Conservation (phyloP, 108 stramenopile genomes). For the Licmophora abbreviata region DNA sequence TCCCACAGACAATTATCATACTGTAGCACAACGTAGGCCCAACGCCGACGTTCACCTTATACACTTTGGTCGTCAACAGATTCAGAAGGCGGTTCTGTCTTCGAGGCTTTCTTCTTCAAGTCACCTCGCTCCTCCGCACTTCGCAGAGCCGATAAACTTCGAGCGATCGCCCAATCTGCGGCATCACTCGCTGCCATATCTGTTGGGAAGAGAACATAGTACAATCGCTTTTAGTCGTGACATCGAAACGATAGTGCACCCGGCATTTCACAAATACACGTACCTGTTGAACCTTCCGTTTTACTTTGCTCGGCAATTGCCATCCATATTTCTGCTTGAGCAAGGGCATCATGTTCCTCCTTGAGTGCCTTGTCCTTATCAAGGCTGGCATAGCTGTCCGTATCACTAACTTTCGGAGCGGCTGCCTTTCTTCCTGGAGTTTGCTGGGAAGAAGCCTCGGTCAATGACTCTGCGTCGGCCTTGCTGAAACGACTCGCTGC, state of each 20-base stretch:
- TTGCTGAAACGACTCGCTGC: slow-evolving; percentile 47
- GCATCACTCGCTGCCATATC: slow-evolving; percentile 62
- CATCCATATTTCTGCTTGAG: slow-evolving; percentile 76
- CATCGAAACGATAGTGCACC: neutral
- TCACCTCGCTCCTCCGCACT: slow-evolving; percentile 20
- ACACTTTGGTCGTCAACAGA: slow-evolving; percentile 3
- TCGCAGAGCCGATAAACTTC: slow-evolving; percentile 50
- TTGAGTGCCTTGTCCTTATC: slow-evolving; percentile 23
- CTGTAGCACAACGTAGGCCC: too few relatives aligned
- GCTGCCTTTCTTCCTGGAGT: slow-evolving; percentile 1
- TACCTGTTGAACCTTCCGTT: slow-evolving; percentile 33
- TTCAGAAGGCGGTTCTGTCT: neutral
- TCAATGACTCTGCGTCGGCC: neutral
- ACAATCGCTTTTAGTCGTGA: neutral
- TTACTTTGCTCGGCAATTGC: slow-evolving; percentile 80
- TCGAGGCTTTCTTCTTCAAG: neutral
- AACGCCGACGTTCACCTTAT: neutral
- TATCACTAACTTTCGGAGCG: neutral
- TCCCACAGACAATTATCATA: too few relatives aligned
- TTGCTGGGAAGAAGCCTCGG: neutral
- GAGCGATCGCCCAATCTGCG: slow-evolving; percentile 82
- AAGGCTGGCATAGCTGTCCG: neutral
- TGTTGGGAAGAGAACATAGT: slow-evolving; percentile 2
- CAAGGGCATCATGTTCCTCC: slow-evolving; percentile 78
- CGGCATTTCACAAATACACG: slow-evolving; percentile 20